phyloP scores from a whole-genome alignment of 805 yeast species.

The Monosporozyma unispora region DNA sequence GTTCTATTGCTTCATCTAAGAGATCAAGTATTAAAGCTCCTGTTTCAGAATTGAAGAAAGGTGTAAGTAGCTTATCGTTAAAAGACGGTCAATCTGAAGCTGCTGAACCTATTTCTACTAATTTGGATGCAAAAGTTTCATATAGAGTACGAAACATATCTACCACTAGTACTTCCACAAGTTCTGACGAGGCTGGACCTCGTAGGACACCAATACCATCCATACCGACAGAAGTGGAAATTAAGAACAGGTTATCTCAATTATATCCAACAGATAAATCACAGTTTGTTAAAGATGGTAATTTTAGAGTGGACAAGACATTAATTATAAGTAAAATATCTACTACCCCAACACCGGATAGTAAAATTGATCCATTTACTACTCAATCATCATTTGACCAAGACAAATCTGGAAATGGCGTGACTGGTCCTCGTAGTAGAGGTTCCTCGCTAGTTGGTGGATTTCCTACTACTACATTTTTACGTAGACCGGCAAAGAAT shows the following conservation, averaged over 20 bases:
- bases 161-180: background rate
- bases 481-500: constrained; percentile 21
- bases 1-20: constrained; percentile 23
- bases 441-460: background rate
- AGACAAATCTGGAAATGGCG: background rate
- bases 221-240: constrained; percentile 12
- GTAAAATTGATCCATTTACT: background rate
- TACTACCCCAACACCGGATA: constrained; percentile 6
- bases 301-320: constrained; percentile 26
- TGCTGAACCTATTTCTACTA: background rate
- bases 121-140: constrained; percentile 1
- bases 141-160: background rate
- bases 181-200: background rate
- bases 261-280: constrained; percentile 26
- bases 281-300: constrained; percentile 28
- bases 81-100: background rate
- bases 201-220: background rate
- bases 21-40: constrained; percentile 18
- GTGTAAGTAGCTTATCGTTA: background rate
- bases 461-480: constrained; percentile 9
- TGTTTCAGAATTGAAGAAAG: constrained; percentile 13
- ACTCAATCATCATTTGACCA: background rate
- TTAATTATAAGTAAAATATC: constrained; percentile 27
- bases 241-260: constrained; percentile 22
- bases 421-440: background rate